A percentile compares a stretch with the other conserved stretches of the same genome.
These are phyloP conservation scores for Scedosporium minutisporum DNA, from an alignment of 2,329 filamentous ascomycete species.

Conservation along the genomic window DNA sequence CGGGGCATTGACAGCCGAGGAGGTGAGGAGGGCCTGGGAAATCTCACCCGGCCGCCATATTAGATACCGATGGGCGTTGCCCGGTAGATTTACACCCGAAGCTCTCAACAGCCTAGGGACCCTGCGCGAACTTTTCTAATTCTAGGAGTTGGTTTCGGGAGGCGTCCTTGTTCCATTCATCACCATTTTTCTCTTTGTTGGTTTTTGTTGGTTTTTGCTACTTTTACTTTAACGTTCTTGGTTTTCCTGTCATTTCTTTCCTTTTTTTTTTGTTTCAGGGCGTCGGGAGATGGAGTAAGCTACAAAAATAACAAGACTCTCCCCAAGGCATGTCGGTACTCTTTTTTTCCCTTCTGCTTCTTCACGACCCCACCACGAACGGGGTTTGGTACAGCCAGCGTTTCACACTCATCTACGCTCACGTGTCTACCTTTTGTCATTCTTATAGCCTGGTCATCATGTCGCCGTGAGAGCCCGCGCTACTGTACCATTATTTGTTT, in stretches of 20 bases:
- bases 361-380: neutral
- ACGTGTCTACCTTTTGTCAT: too few species aligned
- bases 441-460: neutral
- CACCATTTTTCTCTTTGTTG: neutral
- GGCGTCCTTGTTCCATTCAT: neutral
- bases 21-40: constrained; percentile 35
- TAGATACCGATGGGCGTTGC: constrained; percentile 15
- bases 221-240: neutral
- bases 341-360: neutral
- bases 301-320: neutral
- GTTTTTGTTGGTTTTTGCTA: neutral
- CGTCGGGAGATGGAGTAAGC: neutral
- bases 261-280: neutral
- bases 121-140: neutral
- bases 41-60: constrained; percentile 40
- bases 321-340: neutral
- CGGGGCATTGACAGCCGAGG: constrained; percentile 39
- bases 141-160: neutral
- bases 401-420: neutral
- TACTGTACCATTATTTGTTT: constrained; percentile 1
- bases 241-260: neutral
- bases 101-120: too few species aligned
- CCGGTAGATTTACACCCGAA: neutral
- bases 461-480: neutral
- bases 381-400: neutral